A percentile compares a stretch with the other conserved stretches of the same genome.
Conservation (phyloP, 2,329 filamentous ascomycete genomes). For the Verticillium zaregamsianum region DNA sequence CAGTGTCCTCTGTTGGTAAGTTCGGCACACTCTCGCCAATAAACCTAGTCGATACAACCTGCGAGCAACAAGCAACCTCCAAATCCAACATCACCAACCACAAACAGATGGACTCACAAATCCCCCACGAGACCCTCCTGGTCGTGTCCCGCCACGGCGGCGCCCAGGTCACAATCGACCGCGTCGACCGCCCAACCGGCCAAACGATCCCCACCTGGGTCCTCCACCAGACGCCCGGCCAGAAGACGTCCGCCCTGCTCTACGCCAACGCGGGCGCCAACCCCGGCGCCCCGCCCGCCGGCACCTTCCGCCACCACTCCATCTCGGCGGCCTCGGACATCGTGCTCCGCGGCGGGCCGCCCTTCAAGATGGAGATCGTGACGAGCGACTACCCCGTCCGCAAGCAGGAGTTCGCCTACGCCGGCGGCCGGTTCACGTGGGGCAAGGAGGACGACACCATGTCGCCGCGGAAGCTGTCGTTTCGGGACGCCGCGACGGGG, state of each 20-base stretch:
- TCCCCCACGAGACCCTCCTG: background rate
- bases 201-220: conserved; percentile 4
- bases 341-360: conserved; percentile 4
- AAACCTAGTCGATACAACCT: too few species aligned
- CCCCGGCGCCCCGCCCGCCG: background rate
- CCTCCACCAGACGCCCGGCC: conserved; percentile 5
- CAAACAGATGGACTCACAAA: background rate
- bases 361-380: conserved; percentile 7
- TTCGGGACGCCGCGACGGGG: conserved; percentile 3
- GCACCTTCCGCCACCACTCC: conserved; percentile 1
- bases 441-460: background rate
- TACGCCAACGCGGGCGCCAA: conserved; percentile 1
- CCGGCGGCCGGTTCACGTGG: conserved; percentile 4
- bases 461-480: conserved; percentile 1
- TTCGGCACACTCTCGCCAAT: too few species aligned
- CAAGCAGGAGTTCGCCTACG: conserved; percentile 5
- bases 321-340: conserved; percentile 7
- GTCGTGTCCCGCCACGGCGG: background rate
- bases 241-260: conserved; percentile 2
- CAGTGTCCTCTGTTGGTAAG: too few species aligned
- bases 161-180: conserved; percentile 8
- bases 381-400: background rate
- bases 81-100: background rate
- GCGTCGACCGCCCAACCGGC: conserved; percentile 4
- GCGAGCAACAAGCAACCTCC: background rate